phyloP scores from a whole-genome alignment of 495 filamentous ascomycete genomes.

The Talaromyces liani region DNA sequence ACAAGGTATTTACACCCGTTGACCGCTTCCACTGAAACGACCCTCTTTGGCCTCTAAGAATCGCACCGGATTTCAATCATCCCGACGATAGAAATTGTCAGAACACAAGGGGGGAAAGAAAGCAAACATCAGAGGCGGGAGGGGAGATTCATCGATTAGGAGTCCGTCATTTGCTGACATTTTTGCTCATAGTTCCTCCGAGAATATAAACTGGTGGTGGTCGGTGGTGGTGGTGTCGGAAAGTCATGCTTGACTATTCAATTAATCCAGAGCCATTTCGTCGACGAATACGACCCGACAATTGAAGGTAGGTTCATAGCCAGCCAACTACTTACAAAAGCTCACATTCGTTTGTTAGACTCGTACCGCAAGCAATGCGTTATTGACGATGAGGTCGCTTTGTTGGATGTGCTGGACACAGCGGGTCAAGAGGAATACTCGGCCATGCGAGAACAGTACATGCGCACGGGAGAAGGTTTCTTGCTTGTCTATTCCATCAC shows the following conservation, averaged over 20 bases:
- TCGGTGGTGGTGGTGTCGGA: constrained; percentile 95
- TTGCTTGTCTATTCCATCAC: constrained; percentile 97
- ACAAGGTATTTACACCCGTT: not conserved
- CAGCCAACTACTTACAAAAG: not conserved
- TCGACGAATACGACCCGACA: constrained; percentile 98
- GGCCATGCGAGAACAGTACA: constrained; percentile 99
- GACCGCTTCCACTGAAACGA: not conserved
- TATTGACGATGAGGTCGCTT: constrained; percentile 94
- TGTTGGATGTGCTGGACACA: constrained; percentile 95
- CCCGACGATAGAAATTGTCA: not conserved
- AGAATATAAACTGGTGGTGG: constrained; percentile 98
- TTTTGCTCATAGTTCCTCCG: constrained; percentile 66
- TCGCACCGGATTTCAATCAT: not conserved
- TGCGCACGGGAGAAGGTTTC: constrained; percentile 98
- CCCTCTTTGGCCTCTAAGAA: not conserved
- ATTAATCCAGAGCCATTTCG: constrained; percentile 97
- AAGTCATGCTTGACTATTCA: constrained; percentile 99
- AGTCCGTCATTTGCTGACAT: not conserved
- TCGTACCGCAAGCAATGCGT: constrained; percentile 99
- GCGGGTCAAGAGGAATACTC: constrained; percentile 99
- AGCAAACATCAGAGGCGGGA: not conserved
- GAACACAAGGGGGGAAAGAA: not conserved
- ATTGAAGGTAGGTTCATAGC: constrained; percentile 73
- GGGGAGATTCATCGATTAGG: not conserved
- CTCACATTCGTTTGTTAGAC: constrained; percentile 44